Percentiles rank a stretch among this genome's conserved stretches.
These are phyloP conservation scores for Coemansia sp. DNA, from an alignment of 192 early-diverging fungal species.

Conservation along the genomic window DNA sequence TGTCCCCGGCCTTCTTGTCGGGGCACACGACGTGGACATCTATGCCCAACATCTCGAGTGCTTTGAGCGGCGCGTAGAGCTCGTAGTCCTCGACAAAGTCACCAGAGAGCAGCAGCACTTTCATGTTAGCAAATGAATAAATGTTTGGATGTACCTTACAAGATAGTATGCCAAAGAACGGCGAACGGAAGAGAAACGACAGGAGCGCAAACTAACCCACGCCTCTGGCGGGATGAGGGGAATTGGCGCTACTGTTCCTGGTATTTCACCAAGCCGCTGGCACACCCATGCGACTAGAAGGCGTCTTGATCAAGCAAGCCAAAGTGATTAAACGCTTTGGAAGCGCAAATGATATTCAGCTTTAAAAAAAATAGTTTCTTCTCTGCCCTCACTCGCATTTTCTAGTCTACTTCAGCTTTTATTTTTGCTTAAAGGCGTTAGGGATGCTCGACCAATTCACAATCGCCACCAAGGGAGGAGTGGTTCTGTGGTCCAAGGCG, in stretches of 20 bases:
- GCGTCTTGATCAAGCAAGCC: no score
- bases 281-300: no score
- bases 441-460: conserved; percentile 83
- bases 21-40: conserved; percentile 54
- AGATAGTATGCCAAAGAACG: neutral
- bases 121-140: conserved; percentile 13
- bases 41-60: conserved; percentile 49
- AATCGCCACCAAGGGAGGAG: conserved; percentile 79
- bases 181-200: neutral
- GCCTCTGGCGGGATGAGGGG: no score
- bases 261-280: no score
- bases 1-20: conserved; percentile 52
- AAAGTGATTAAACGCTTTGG: no score
- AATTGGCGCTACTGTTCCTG: no score
- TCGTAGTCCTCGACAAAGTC: conserved; percentile 55
- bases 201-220: no score
- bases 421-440: neutral
- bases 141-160: neutral
- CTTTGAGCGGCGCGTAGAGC: conserved; percentile 52
- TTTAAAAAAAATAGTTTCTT: no score
- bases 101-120: conserved; percentile 27
- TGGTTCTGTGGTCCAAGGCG: conserved; percentile 79
- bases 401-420: neutral
- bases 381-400: no score
- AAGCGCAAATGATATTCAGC: no score